phyloP scores from a whole-genome alignment of 164 flowering plant genomes.

The Macadamia integrifolia region DNA sequence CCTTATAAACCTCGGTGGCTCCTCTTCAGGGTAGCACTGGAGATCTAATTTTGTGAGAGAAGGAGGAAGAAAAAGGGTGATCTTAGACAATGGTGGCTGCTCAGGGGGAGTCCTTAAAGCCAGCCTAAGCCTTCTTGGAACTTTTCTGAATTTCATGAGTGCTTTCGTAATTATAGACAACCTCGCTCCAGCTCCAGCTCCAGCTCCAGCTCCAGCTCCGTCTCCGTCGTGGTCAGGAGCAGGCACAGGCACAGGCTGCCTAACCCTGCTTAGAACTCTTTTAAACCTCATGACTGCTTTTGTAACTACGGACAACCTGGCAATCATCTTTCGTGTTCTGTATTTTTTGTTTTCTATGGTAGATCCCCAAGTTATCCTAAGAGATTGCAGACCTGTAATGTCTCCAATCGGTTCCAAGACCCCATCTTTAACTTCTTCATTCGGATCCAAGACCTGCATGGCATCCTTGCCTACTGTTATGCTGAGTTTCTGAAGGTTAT shows the following conservation, averaged over 20 bases:
- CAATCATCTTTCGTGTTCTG: no score
- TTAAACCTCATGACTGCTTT: no score
- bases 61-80: background rate
- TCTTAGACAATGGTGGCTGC: background rate
- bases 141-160: no score
- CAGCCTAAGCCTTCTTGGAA: no score
- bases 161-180: no score
- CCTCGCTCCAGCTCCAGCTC: no score
- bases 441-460: background rate
- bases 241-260: no score
- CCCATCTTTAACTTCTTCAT: background rate
- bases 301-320: no score
- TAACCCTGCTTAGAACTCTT: no score
- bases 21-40: background rate
- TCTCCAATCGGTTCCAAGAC: background rate
- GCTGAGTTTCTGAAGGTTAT: background rate
- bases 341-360: background rate
- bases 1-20: background rate
- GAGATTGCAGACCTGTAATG: background rate
- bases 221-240: no score
- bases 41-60: background rate
- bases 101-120: no score
- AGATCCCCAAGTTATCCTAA: background rate
- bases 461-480: background rate
- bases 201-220: no score